These are phyloP conservation scores for Rhizopogon vesiculosus DNA, from an alignment of 768 basidiomycete genomes.

Conservation along the genomic window DNA sequence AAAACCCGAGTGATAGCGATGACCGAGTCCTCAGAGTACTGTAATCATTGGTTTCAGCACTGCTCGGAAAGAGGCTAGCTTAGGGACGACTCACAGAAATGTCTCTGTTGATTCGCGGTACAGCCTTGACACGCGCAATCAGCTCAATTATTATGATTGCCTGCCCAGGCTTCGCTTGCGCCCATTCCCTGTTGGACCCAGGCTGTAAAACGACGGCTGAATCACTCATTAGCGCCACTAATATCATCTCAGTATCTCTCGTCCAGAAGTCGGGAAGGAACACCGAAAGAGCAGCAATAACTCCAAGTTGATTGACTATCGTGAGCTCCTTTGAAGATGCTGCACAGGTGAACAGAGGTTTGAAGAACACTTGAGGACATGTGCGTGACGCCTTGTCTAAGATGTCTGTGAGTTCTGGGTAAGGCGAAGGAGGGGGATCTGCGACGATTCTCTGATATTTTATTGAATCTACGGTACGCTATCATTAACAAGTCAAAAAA, in stretches of 20 bases:
- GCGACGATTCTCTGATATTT: constrained; percentile 44
- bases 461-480: not conserved
- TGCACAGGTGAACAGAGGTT: constrained; percentile 66
- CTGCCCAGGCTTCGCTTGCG: constrained; percentile 56
- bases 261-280: constrained; percentile 64
- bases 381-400: constrained; percentile 44
- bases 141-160: constrained; percentile 58
- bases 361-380: constrained; percentile 65
- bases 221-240: constrained; percentile 62
- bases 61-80: not conserved
- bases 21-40: not conserved
- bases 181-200: constrained; percentile 31
- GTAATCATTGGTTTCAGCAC: not conserved
- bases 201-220: constrained; percentile 11
- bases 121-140: constrained; percentile 43
- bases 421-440: constrained; percentile 48
- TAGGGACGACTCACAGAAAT: constrained; percentile 26
- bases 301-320: constrained; percentile 54
- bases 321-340: constrained; percentile 58
- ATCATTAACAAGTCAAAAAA: not conserved
- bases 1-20: constrained; percentile 31
- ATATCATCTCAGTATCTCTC: constrained; percentile 69
- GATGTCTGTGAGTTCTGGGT: constrained; percentile 41
- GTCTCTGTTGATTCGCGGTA: constrained; percentile 38
- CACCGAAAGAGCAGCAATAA: constrained; percentile 45